Base-by-base conservation (phyloP, 2,329 filamentous ascomycete species). In the Piedraia hortae region DNA sequence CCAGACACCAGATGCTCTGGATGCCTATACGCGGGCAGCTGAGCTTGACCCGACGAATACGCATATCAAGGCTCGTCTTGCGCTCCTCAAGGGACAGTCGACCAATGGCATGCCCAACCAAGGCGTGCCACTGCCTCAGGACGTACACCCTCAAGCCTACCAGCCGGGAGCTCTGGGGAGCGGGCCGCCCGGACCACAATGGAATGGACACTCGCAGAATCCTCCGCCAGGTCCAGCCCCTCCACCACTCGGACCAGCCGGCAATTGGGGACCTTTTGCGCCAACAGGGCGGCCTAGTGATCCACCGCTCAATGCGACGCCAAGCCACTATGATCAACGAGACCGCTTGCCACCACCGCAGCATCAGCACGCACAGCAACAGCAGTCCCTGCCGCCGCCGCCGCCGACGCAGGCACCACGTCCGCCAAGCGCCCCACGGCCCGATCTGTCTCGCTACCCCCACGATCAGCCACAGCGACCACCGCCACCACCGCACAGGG, bases 131-230 rank as follows among this genome's bases (percentile, higher is more conserved):
- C 63, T 85, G 36, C 82, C 85, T 5, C 82, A 89, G 38, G 85
- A 97, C 45, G 78, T 93, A 11, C 80, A 93, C 43, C 82, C 82
- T 21, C 77, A 90, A 39, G 74, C 80, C 4, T 93, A 93, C 38
- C 78, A 90, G 45, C 63, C 67, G 24, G 62, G 68, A 21, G 73
- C 72, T 18, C 69, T 85, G 24, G 39, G 40, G 17, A 72, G 73
- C 32, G 75, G 73, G 6, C 77, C 77, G 26, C 74, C 75, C 23
- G 71, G 70, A 22, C 80, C 78, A 31, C 73, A 88, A 43, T 93
- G 82, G 82, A 74, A 73, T 30, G 71, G 68, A 26, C 73, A 77
- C 21, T 62, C 66, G 19, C 62, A 64, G 21, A 50, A 58, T 26
- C 59, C 61, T 17, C 67, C 63, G 26, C 59, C 57, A 29, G 67